A percentile compares a stretch with the other conserved stretches of the same genome.
These are phyloP conservation scores for Apostasia ramifera DNA, from an alignment of 106 monocot genomes.

Conservation along the genomic window DNA sequence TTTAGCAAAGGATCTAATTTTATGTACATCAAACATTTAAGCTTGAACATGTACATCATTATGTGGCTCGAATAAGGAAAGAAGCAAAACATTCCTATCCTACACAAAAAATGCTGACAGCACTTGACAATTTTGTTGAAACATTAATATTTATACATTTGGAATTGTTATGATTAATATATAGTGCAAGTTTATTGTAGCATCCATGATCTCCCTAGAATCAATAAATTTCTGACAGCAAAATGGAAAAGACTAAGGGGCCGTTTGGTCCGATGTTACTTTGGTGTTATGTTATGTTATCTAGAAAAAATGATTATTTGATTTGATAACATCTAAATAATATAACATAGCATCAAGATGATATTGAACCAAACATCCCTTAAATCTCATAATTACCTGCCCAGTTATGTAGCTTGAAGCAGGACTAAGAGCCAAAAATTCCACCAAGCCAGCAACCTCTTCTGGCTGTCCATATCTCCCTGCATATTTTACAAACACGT, in stretches of 20 bases:
- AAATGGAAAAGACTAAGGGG: too few relatives aligned
- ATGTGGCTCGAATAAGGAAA: too few relatives aligned
- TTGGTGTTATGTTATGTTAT: neutral
- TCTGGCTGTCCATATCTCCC: conserved; percentile 52
- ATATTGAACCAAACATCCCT: neutral
- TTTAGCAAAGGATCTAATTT: too few relatives aligned
- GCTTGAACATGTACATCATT: too few relatives aligned
- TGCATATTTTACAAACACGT: conserved; percentile 2
- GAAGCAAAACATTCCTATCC: too few relatives aligned
- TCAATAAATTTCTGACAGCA: neutral
- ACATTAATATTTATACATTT: too few relatives aligned
- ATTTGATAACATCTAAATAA: neutral
- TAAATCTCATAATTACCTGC: conserved; percentile 19
- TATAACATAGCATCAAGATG: neutral
- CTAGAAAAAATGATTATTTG: neutral
- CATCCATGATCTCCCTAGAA: neutral
- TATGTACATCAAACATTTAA: too few relatives aligned
- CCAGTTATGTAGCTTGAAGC: conserved; percentile 53
- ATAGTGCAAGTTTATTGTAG: too few relatives aligned
- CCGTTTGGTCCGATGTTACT: neutral
- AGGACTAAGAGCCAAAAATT: conserved; percentile 46
- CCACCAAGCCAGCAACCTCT: conserved; percentile 59
- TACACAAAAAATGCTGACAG: too few relatives aligned
- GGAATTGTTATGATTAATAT: too few relatives aligned
- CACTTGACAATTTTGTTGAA: too few relatives aligned